Evolutionary conservation across 371 early-diverging fungal genomes (phyloP), one percentile per base, ranked within the genome.

Genomic region (Coemansia sp.): DNA sequence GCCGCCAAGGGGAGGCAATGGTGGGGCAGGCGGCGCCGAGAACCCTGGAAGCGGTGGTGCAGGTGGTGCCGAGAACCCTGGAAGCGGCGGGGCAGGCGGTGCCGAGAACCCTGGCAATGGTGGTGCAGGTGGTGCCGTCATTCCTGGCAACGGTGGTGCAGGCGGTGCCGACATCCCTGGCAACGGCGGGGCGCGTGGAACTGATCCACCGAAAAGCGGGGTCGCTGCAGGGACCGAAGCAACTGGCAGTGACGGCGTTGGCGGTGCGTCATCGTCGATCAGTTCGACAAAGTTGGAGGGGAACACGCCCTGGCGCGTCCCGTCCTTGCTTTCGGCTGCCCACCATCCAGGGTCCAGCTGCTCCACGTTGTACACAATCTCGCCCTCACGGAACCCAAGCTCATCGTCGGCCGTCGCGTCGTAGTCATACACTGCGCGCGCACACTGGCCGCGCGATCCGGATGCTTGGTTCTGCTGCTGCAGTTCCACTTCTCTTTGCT

Each of bases 331-430:
- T 45, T 84, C 81, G 61, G 95, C 97, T 45, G 84, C 85, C 97
- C 96, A 95, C 97, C 97, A 97, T 85, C 86, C 95, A 59, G 92
- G 94, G 4, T 95, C 95, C n/a, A 90, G 86, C 77, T 89, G 87
- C 34, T 89, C 91, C 59, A 97, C 88, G 50, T 89, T 79, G 16
- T 82, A 83, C 63, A 97, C 90, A 4, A 80, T 67, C 62, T 95
- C 95, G 37, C 92, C 94, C 69, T 97, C 96, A 3, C 70, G 66
- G 63, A 97, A 81, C 2, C 84, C 67, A 81, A 97, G 90, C 82
- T 97, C 97, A 68, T 95, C 93, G 14, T 85, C 84, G 50, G 91
- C 93, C 48, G 85, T 82, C 6, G 91, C 87, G 37, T 87, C 87
- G 66, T 94, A 93, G 48, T 81, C 83, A 73, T 89, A 92, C 26